A percentile compares a stretch with the other conserved stretches of the same genome.
Evolutionary conservation across 2,329 filamentous ascomycete species (phyloP).

Genomic region (Cryphonectria carpinicola): DNA sequence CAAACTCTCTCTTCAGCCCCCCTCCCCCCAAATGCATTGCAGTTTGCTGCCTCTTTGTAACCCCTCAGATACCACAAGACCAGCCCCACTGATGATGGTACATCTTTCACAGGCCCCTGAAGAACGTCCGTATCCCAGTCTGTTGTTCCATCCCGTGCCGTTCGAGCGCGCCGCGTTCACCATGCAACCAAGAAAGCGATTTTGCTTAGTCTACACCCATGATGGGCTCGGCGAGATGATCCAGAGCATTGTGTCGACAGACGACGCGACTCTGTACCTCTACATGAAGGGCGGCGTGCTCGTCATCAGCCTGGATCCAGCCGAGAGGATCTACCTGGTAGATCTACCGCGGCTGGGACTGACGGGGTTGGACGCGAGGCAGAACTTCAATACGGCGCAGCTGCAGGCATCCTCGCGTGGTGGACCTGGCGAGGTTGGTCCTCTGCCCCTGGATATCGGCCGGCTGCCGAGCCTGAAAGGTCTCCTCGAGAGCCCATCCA

Average conservation of each 20-base stretch:
- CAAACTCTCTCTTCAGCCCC: neutral
- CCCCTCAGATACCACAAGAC: neutral
- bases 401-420: neutral
- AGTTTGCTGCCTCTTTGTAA: neutral
- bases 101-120: neutral
- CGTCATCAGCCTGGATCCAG: neutral
- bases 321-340: slow-evolving; percentile 3
- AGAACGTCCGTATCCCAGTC: slow-evolving; percentile 12
- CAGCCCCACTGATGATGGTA: neutral
- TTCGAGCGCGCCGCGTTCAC: neutral
- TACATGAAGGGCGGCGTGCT: neutral
- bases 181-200: neutral
- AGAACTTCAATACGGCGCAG: slow-evolving; percentile 10
- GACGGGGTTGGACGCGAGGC: neutral
- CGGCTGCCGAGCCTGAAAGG: slow-evolving; percentile 10
- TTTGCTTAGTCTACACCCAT: slow-evolving; percentile 5
- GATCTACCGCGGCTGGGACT: neutral
- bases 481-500: slow-evolving; percentile 8
- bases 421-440: neutral
- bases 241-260: slow-evolving; percentile 12
- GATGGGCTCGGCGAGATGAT: slow-evolving; percentile 12
- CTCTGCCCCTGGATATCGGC: neutral
- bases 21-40: neutral
- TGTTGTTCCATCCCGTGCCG: slow-evolving; percentile 4
- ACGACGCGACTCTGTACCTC: neutral